Base-by-base conservation (phyloP, 306 rosid species). In the Coriaria nepalensis region DNA sequence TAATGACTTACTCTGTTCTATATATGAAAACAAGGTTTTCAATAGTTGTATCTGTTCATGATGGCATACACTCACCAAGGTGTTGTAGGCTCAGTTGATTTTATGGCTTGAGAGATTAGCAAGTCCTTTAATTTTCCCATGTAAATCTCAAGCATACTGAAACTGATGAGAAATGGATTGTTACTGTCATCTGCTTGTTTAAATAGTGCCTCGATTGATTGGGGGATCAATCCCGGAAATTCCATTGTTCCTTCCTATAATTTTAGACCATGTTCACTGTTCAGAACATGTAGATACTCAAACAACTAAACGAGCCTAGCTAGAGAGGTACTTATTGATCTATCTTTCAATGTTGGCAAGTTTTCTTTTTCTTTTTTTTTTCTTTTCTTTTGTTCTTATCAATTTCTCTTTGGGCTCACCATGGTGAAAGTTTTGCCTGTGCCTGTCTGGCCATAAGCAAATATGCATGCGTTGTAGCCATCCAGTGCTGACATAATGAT, bases 141-240 rank as follows among this genome's bases (percentile, higher is more conserved):
- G 61, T 68, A 68, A 52, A 68, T 68, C 61, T 68, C 74, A n/a
- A 68, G 69, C 74, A 68, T 68, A 57, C 74, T 68, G 74, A 68
- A 63, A 36, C 57, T 57, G 60, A 68, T 62, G 33, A 57, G 45
- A 57, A 46, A 57, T 40, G 10, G 37, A 47, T 47, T 65, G 65
- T 68, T 63, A 48, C 61, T 57, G 12, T 68, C 61, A 43, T 14
- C 52, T 35, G 65, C 74, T 52, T 68, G 65, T 57, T 43, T 52
- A 43, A 68, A 68, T n/a, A 62, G 63, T 47, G 65, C 69, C 45
- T 62, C 69, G 11, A 68, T 62, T 52, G 69, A 48, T 11, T 65
- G 58, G 43, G 74, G 64, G 56, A 68, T 69, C 61, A 68, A 47
- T 35, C 74, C 74, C 2, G 65, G 69, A 13, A 42, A 57, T 39